Evolutionary conservation across 2,329 filamentous ascomycete genomes (phyloP), one percentile per base, ranked within the genome.

Genomic region (Colletotrichum filicis): DNA sequence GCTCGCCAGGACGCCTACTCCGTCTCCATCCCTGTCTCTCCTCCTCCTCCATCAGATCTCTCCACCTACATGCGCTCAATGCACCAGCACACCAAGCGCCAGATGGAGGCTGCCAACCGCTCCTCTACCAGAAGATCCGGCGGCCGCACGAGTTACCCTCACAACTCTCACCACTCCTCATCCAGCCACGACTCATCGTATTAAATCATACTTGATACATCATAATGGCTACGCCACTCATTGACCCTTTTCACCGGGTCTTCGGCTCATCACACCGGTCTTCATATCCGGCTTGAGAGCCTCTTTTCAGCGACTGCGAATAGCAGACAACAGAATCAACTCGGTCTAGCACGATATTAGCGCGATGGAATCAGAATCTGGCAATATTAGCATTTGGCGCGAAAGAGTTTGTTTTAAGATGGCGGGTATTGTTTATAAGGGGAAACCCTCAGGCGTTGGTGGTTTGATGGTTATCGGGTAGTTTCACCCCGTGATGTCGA

Each of bases 41-140:
- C 82, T 28, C 79, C 82, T 76, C 82, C 83, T 64, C 83, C 82
- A 12, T 84, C 85, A 58, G 87, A 87, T 75, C 85, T 89, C 75
- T 87, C 87, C 6, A 88, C 80, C 63, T 93, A 93, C 76, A 83
- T 90, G 16, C 87, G 86, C 73, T 88, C 85, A 69, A 92, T 93
- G 88, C 89, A 90, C 78, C 85, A 88, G 67, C 90, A 92, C 82
- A 92, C 91, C 74, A 91, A 90, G 84, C 85, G 87, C 68, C 91
- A 92, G 79, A 91, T 93, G 89, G 89, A 92, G 74, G 84, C 85
- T 8, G 85, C 86, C n/a, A 83, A 85, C 14, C 84, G 85, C 4
- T 84, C 85, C 12, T 84, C 87, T 1, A 79, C 81, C 37, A 42
- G 73, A 24, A 68, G 74, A 62, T 74, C 74, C 24, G 71, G 65